Base-by-base conservation (phyloP, 208 protist genomes). In the Trypanosoma rangeli region DNA sequence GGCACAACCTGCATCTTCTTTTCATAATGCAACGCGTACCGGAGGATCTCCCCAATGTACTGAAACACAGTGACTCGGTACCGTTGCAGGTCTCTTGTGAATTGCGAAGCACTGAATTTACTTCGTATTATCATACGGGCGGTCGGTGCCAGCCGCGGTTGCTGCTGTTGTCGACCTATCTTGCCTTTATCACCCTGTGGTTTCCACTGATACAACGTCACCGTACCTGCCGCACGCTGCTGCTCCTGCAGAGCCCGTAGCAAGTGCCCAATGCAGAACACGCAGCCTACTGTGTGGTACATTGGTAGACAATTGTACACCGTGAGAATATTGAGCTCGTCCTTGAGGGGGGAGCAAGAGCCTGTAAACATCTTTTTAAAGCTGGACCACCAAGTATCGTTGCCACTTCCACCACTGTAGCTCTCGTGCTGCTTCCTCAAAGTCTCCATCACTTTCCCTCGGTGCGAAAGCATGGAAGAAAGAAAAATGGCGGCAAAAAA, bases 31-130 rank as follows among this genome's bases (percentile, higher is more conserved):
- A 86, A 61, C 26, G 84, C 80, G 79, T 96, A 97, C 20, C 94
- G 78, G 57, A 91, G 82, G 24, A 98, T 70, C 76, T 98, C 94
- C 12, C 94, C 94, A 70, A 98, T 95, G 82, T 98, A 98, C 77
- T 96, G 88, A 22, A 94, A 73, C 15, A 94, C 83, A 15, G 90
- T 96, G 20, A 73, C 77, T 58, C 84, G 73, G 69, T 94, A 87
- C n/a, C 50, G 54, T 64, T 79, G 70, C 44, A 85, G 74, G 76
- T 97, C 92, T 8, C 61, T 29, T 65, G 73, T 78, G 64, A 93
- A 96, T 50, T 69, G 64, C 39, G 78, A 82, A 3, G 85, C 87
- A 52, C 77, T 84, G 63, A 93, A 95, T 69, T 89, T 90, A 46
- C 59, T 68, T 31, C 86, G 75, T n/a, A 96, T 64, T 18, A 96